Base-by-base conservation (phyloP, 345 rosid genomes). In the Litchi chinensis region DNA sequence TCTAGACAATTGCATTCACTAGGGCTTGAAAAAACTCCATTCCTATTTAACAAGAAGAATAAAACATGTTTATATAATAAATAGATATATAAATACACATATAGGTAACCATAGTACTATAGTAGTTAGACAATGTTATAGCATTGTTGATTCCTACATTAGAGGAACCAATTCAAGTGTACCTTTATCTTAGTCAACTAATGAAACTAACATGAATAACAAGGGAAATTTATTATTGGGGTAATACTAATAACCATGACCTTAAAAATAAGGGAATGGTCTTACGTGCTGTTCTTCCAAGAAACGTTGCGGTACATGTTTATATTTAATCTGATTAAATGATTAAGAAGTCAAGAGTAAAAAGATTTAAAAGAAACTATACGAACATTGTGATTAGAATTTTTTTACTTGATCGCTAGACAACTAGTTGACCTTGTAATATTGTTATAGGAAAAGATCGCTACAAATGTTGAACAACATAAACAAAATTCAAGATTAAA, bases 381-480 rank as follows among this genome's bases (percentile, higher is more conserved):
- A 52, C n/a, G 7, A 52, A 52, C 57, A 15, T 52, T 52, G 7
- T 5, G 57, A 52, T 52, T 15, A 52, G 57, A 52, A 15, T 5
- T 32, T 26, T 65, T 28, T 15, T 65, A 65, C 68, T 43, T 64
- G 19, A 8, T 13, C 9, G 0, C 4, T 28, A 44, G 12, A 65
- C 69, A 32, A 19, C 5, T 5, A 37, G 70, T 85, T 82, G 50
- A 85, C 90, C 81, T 37, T 82, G 84, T 71, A 77, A 93, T 89
- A 79, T 91, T 86, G 75, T 93, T 93, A 74, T 88, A 90, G 10
- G 97, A 91, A 74, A 93, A n/a, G 88, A 87, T 93, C 93, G 18
- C 95, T 93, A 89, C 81, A 83, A 24, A 15, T 46, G 54, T 60
- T 2, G n/a, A 40, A 19, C 8, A 41, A 18, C 50, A 3, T 19